Conservation (phyloP, 768 basidiomycete genomes). For the Podaxis mareebaensis region DNA sequence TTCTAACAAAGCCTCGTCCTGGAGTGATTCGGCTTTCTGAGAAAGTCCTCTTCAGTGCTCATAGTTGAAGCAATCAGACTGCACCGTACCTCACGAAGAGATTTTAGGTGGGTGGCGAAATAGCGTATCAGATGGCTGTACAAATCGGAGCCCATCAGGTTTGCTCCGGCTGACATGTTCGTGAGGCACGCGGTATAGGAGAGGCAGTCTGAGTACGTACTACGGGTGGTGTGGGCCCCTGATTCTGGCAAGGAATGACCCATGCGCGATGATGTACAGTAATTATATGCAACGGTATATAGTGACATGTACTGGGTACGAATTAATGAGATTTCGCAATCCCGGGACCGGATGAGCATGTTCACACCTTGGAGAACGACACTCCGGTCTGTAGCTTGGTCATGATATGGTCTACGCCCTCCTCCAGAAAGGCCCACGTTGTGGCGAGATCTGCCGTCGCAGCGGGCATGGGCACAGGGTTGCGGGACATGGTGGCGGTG, state of each 20-base stretch:
- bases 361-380: conserved; percentile 71
- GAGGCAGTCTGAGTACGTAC: conserved; percentile 42
- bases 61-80: conserved; percentile 6
- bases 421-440: conserved; percentile 89
- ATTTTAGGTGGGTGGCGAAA: conserved; percentile 82
- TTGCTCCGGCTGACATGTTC: conserved; percentile 71
- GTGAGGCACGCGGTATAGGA: conserved; percentile 23
- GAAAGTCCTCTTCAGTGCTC: conserved; percentile 20
- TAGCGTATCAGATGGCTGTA: conserved; percentile 95
- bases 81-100: conserved; percentile 44
- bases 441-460: conserved; percentile 71
- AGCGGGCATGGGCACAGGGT: conserved; percentile 58
- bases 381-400: conserved; percentile 87
- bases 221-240: conserved; percentile 47
- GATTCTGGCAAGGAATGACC: conserved; percentile 14
- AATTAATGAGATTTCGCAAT: conserved; percentile 12
- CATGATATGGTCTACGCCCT: conserved; percentile 91
- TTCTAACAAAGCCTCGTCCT: conserved; percentile 84
- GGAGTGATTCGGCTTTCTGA: conserved; percentile 76
- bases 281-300: conserved; percentile 96
- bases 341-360: not conserved
- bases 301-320: conserved; percentile 74
- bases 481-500: conserved; percentile 34
- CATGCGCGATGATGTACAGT: conserved; percentile 77
- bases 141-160: conserved; percentile 95